phyloP scores from a whole-genome alignment of 1,139 yeast species.

The Diutina ranongensis region DNA sequence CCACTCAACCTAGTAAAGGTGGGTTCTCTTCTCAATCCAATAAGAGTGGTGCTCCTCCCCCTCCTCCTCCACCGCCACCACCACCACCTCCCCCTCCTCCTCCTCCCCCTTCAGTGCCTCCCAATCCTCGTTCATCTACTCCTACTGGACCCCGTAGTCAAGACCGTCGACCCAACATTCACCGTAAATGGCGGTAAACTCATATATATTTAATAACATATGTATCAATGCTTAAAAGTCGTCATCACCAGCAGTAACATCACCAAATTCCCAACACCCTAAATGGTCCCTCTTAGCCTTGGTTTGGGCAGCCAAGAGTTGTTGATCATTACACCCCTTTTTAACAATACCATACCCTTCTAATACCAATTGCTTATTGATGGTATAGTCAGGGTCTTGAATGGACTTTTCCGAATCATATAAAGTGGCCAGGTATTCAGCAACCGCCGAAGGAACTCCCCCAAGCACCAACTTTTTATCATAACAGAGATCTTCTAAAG shows the following conservation, averaged over 20 bases:
- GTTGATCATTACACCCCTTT: conserved; percentile 18
- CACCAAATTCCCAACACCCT: conserved; percentile 83
- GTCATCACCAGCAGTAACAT: conserved; percentile 49
- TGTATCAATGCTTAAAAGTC: too few relatives aligned
- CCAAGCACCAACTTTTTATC: conserved; percentile 52
- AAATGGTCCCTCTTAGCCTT: conserved; percentile 40
- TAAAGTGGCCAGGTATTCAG: conserved; percentile 39
- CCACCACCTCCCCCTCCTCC: not conserved
- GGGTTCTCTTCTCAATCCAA: too few relatives aligned
- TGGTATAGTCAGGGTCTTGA: conserved; percentile 45
- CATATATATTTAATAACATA: not conserved
- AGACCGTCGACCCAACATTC: not conserved
- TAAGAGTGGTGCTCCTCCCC: too few relatives aligned
- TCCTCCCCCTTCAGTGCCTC: not conserved
- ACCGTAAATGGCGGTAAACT: not conserved
- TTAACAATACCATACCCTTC: conserved; percentile 59
- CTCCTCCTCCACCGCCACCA: not conserved
- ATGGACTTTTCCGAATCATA: conserved; percentile 52
- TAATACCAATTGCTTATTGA: conserved; percentile 50
- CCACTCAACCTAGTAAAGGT: too few relatives aligned
- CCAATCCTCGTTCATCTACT: not conserved
- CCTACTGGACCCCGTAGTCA: not conserved
- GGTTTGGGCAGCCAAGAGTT: conserved; percentile 30
- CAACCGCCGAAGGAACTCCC: conserved; percentile 31
- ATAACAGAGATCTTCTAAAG: conserved; percentile 41